phyloP scores from a whole-genome alignment of 2,329 filamentous ascomycete genomes.

The Celoporthe dispersa region DNA sequence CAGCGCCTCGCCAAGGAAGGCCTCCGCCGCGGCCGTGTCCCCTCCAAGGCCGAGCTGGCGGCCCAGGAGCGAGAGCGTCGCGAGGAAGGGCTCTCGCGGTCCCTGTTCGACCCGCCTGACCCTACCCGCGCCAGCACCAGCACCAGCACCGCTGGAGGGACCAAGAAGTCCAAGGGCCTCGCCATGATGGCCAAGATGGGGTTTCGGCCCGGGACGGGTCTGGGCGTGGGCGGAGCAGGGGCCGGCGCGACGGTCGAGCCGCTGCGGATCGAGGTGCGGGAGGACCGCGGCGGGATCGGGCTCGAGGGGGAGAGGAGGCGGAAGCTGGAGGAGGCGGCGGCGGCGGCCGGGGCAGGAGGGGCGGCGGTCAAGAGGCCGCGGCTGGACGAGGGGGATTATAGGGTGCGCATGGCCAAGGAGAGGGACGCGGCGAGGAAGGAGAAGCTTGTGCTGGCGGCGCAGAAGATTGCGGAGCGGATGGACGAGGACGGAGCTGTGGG shows the following conservation, averaged over 20 bases:
- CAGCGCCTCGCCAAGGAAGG: constrained; percentile 63
- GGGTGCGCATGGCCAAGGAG: constrained; percentile 72
- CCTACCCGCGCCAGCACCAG: constrained; percentile 35
- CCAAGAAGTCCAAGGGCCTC: constrained; percentile 77
- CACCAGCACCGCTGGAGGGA: background rate
- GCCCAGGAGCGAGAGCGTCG: constrained; percentile 72
- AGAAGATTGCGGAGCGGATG: constrained; percentile 81
- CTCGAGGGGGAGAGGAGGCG: constrained; percentile 83
- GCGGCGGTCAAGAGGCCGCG: constrained; percentile 64
- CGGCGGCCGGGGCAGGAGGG: constrained; percentile 38
- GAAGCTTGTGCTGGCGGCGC: constrained; percentile 73
- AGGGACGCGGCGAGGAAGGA: constrained; percentile 71
- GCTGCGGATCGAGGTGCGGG: constrained; percentile 75
- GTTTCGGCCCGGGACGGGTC: constrained; percentile 74
- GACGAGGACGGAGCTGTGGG: constrained; percentile 47
- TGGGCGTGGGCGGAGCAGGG: constrained; percentile 51
- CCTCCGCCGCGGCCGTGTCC: constrained; percentile 68
- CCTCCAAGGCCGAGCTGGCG: constrained; percentile 84
- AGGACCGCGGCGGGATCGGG: constrained; percentile 82
- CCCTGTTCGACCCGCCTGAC: constrained; percentile 61
- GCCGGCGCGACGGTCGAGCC: constrained; percentile 68
- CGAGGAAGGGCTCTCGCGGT: constrained; percentile 76
- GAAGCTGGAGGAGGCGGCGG: constrained; percentile 68
- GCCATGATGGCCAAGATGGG: constrained; percentile 98
- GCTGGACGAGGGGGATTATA: constrained; percentile 66